A percentile compares a stretch with the other conserved stretches of the same genome.
Conservation (phyloP, 805 yeast genomes). For the Yarrowia yakushimensis region DNA sequence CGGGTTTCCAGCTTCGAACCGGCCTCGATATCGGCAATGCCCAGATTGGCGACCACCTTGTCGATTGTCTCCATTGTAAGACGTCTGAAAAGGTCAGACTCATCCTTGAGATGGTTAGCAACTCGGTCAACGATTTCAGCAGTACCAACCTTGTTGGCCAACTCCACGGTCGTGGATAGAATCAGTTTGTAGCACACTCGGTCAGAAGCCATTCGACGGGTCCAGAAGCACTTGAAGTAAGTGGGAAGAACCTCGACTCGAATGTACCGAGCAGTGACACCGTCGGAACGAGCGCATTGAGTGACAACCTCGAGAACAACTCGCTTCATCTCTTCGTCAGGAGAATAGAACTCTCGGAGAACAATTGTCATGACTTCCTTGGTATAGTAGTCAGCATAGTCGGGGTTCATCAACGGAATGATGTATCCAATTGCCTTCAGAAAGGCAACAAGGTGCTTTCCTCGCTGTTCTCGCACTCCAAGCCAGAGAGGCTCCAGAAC, state of each 20-base stretch:
- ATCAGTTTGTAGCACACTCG: constrained; percentile 55
- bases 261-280: constrained; percentile 49
- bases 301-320: constrained; percentile 67
- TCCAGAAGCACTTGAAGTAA: constrained; percentile 76
- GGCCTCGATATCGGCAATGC: constrained; percentile 59
- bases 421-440: constrained; percentile 73
- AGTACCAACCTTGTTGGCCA: constrained; percentile 68
- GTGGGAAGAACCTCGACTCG: constrained; percentile 53
- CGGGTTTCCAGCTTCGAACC: constrained; percentile 51
- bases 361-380: constrained; percentile 66
- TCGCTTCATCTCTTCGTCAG: constrained; percentile 83
- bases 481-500: constrained; percentile 75
- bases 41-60: constrained; percentile 49
- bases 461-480: constrained; percentile 74
- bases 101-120: constrained; percentile 65
- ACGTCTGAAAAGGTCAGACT: constrained; percentile 70
- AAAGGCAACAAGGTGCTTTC: constrained; percentile 71
- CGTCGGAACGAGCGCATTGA: constrained; percentile 60
- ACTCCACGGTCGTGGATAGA: constrained; percentile 63
- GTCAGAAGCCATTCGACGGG: constrained; percentile 62
- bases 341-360: constrained; percentile 67
- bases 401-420: constrained; percentile 83
- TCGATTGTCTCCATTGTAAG: constrained; percentile 74
- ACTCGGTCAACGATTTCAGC: constrained; percentile 56
- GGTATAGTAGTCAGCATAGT: constrained; percentile 73